A percentile compares a stretch with the other conserved stretches of the same genome.
Conservation (phyloP, 129 eudicot genomes). For the Cynara cardunculus region DNA sequence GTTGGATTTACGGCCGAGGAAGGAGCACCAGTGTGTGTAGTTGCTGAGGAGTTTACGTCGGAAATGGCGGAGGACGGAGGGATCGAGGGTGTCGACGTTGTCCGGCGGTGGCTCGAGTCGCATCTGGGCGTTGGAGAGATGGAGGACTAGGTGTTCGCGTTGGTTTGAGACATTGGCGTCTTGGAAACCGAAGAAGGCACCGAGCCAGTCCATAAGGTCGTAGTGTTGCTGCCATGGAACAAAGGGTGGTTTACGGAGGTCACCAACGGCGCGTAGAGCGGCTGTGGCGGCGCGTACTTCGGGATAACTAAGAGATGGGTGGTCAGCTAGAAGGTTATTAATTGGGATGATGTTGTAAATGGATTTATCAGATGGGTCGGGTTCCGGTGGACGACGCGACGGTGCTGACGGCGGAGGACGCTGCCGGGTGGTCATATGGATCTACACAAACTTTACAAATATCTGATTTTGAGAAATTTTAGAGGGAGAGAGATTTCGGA, state of each 20-base stretch:
- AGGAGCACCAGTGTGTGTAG: constrained; percentile 81
- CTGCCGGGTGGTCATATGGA: constrained; percentile 41
- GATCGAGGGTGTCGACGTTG: constrained; percentile 57
- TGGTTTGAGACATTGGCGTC: constrained; percentile 58
- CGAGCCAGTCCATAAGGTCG: constrained; percentile 93
- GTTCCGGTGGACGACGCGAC: constrained; percentile 17
- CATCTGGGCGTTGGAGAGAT: constrained; percentile 82
- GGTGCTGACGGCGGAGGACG: constrained; percentile 30
- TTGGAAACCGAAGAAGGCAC: constrained; percentile 78
- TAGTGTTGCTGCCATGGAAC: constrained; percentile 48
- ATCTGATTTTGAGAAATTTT: background rate
- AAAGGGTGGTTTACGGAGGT: constrained; percentile 78
- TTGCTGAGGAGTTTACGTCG: constrained; percentile 52
- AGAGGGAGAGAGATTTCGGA: background rate
- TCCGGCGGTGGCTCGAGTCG: constrained; percentile 84
- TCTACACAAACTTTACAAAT: background rate
- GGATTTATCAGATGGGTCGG: constrained; percentile 13
- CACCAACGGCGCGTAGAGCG: constrained; percentile 69
- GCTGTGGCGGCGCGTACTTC: constrained; percentile 93
- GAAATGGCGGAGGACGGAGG: constrained; percentile 63
- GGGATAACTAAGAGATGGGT: constrained; percentile 84
- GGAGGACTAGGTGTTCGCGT: constrained; percentile 79
- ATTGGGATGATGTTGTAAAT: constrained; percentile 81
- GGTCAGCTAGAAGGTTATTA: constrained; percentile 76
- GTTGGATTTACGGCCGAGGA: constrained; percentile 51